Evolutionary conservation across 2,329 filamentous ascomycete species (phyloP), one percentile per base, ranked within the genome.

Genomic region (Penicillium glabrum): DNA sequence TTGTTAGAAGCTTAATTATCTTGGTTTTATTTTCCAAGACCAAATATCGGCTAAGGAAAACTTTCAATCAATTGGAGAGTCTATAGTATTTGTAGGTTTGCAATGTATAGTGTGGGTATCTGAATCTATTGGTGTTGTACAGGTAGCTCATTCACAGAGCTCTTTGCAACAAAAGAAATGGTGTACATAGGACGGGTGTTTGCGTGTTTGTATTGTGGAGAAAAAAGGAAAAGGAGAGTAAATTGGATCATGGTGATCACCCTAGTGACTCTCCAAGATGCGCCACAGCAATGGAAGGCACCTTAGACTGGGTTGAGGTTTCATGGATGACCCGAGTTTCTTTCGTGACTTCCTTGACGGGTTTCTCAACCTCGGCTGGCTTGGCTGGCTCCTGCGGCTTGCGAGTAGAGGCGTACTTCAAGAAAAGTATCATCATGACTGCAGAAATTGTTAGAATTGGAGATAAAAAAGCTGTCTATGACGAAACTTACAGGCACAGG

Each of bases 401-500:
- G 49, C 69, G 75, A 48, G 71, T 72, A 3, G 76, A 79, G 51
- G 75, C 73, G 61, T 78, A 76, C 48, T 78, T 78, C 47, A 81
- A 69, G 49, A 79, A 77, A 11, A 76, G 62, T 35, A 81, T 77
- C 27, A 79, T 79, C 74, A 80, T 79, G 59, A 77, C 78, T 80
- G 50, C 0, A 26, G 13, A 43, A 14, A 16, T 6, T 5, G 54
- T 70, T 57, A 66, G 63, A 7, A 21, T 13, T 19, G 50, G 31
- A 21, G 11, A 24, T 46, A 45, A 19, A 48, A 48, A 16, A 9
- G 5, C 2, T 11, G 23, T 29, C 5, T 3, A 23, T 21, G 23
- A 14, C 19, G 24, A 21, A 6, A 27, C 76, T 70, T 72, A 81
- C 79, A 75, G 41, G 79, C 80, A 72, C 80, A 78, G 4, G 71